Percentiles rank a stretch among this genome's conserved stretches.
Evolutionary conservation across 345 rosid species (phyloP).

Genomic region (Lumnitzera littorea): DNA sequence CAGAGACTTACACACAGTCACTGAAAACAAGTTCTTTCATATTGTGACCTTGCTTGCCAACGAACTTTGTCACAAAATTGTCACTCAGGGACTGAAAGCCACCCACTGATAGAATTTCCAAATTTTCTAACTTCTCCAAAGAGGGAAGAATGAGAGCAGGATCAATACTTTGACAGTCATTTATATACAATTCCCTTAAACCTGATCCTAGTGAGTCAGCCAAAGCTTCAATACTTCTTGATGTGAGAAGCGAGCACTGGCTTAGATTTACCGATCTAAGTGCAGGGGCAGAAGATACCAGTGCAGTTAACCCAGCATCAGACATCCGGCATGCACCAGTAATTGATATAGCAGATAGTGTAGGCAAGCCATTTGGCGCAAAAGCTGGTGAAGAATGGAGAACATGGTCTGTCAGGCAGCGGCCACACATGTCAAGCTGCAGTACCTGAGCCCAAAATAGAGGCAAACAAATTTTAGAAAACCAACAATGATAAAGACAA

Average conservation of each 20-base stretch:
- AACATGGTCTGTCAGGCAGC: slow-evolving; percentile 64
- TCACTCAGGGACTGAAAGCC: slow-evolving; percentile 57
- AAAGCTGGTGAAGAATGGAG: slow-evolving; percentile 44
- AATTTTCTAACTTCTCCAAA: slow-evolving; percentile 45
- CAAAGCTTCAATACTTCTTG: slow-evolving; percentile 45
- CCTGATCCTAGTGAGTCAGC: slow-evolving; percentile 50
- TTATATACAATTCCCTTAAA: slow-evolving; percentile 60
- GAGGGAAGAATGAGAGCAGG: slow-evolving; percentile 53
- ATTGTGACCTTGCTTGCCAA: slow-evolving; percentile 35
- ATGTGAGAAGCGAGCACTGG: slow-evolving; percentile 75
- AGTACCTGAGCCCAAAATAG: slow-evolving; percentile 51
- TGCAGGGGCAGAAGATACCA: slow-evolving; percentile 57
- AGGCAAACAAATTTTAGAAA: slow-evolving; percentile 8
- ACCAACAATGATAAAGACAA: background rate
- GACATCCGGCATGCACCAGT: slow-evolving; percentile 79
- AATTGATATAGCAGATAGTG: slow-evolving; percentile 54
- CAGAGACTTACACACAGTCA: slow-evolving; percentile 55
- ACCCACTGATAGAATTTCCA: slow-evolving; percentile 68
- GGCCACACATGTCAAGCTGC: slow-evolving; percentile 83
- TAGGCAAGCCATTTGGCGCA: slow-evolving; percentile 47
- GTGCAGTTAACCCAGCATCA: slow-evolving; percentile 53
- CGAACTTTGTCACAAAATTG: slow-evolving; percentile 40
- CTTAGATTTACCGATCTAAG: slow-evolving; percentile 67
- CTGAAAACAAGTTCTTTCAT: slow-evolving; percentile 66
- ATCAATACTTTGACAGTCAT: slow-evolving; percentile 72